Evolutionary conservation across 768 basidiomycete genomes (phyloP).

Genomic region (Tricholoma matsutake): DNA sequence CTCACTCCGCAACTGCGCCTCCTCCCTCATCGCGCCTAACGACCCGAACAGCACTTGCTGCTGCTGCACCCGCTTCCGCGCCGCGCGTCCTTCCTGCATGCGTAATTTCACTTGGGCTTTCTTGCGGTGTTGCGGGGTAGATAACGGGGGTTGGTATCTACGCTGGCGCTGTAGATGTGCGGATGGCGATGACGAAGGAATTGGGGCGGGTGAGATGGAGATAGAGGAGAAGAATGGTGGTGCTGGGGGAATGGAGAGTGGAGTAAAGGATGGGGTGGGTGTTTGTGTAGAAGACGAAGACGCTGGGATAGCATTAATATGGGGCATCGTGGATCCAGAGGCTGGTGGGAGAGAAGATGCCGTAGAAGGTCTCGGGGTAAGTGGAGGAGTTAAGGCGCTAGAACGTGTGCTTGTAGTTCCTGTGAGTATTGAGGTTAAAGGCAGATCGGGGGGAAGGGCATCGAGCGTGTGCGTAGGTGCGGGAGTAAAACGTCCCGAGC

Average conservation of each 20-base stretch:
- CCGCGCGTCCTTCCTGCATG: slow-evolving; percentile 19
- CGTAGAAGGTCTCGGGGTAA: neutral
- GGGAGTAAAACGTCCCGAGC: slow-evolving; percentile 22
- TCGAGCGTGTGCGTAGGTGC: slow-evolving; percentile 8
- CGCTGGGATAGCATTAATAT: no score
- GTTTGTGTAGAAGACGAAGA: neutral
- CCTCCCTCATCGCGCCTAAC: slow-evolving; percentile 54
- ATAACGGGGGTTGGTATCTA: slow-evolving; percentile 29
- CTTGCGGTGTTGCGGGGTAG: slow-evolving; percentile 19
- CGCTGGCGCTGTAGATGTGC: slow-evolving; percentile 15
- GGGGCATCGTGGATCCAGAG: neutral
- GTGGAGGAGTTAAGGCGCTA: slow-evolving; percentile 8
- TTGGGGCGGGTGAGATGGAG: slow-evolving; percentile 17
- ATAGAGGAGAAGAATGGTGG: slow-evolving; percentile 28
- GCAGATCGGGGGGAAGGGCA: slow-evolving; percentile 3
- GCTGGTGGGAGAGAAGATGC: neutral
- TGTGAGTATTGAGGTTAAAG: slow-evolving; percentile 23
- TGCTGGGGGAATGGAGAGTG: slow-evolving; percentile 1
- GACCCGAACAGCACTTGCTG: slow-evolving; percentile 36
- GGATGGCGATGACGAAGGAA: neutral
- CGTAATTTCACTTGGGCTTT: slow-evolving; percentile 24
- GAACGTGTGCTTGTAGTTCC: slow-evolving; percentile 17
- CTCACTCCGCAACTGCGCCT: slow-evolving; percentile 46
- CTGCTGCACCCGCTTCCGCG: slow-evolving; percentile 23
- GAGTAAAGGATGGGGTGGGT: neutral